Conservation (phyloP, 768 basidiomycete species). For the Auricularia cornea region DNA sequence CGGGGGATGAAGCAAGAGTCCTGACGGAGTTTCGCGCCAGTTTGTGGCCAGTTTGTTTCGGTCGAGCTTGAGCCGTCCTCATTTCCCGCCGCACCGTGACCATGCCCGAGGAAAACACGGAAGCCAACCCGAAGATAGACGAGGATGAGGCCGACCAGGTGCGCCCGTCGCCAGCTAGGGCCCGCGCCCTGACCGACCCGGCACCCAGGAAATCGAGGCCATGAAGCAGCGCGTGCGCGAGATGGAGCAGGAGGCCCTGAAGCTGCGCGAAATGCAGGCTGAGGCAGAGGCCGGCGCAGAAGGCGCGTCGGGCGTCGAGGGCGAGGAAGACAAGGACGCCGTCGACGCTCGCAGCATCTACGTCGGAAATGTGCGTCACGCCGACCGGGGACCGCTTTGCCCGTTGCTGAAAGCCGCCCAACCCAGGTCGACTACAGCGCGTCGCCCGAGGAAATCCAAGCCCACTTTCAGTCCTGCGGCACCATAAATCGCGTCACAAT, state of each 20-base stretch:
- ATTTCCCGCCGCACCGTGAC: not conserved
- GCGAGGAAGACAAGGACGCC: constrained; percentile 74
- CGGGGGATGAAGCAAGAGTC: not conserved
- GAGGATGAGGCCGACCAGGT: not conserved
- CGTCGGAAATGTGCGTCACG: constrained; percentile 82
- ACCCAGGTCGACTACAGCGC: constrained; percentile 90
- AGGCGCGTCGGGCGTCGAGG: constrained; percentile 49
- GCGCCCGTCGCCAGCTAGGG: not conserved
- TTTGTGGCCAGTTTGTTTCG: no score
- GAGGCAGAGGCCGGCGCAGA: constrained; percentile 37
- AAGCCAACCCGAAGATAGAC: not conserved
- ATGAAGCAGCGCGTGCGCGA: constrained; percentile 92
- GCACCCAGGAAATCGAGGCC: constrained; percentile 60
- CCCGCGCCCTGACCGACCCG: not conserved
- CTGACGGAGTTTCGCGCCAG: not conserved
- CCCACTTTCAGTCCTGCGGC: constrained; percentile 94
- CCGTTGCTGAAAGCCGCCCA: not conserved
- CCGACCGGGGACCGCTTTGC: not conserved
- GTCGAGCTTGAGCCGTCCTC: no score
- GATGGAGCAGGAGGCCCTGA: constrained; percentile 88
- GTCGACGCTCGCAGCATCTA: constrained; percentile 86
- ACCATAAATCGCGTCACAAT: constrained; percentile 99
- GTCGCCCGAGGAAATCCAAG: constrained; percentile 97
- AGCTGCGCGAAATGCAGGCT: constrained; percentile 78
- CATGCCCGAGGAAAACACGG: not conserved